Evolutionary conservation across 2,329 filamentous ascomycete species (phyloP).

Genomic region (Pseudofabraea citricarpa): DNA sequence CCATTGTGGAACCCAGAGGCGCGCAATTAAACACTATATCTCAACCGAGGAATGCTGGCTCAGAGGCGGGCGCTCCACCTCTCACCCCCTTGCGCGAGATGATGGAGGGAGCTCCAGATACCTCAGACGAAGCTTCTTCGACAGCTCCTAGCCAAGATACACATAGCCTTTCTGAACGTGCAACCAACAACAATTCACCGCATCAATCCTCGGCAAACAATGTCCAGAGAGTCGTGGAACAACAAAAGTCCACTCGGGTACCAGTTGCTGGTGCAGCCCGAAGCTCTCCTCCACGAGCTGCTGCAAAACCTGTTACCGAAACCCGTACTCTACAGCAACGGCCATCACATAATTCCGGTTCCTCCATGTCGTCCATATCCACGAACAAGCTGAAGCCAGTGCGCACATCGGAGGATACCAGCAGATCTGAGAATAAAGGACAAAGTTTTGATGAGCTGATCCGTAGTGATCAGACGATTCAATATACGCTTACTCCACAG

Average conservation of each 20-base stretch:
- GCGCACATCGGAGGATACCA: conserved; percentile 54
- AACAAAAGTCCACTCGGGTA: conserved; percentile 10
- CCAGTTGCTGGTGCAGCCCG: conserved; percentile 6
- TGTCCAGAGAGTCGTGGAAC: conserved; percentile 8
- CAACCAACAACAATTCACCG: conserved; percentile 3
- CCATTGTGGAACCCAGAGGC: conserved; percentile 1
- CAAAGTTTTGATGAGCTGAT: conserved; percentile 76
- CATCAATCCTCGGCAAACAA: conserved; percentile 11
- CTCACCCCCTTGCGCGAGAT: conserved; percentile 29
- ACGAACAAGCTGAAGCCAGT: conserved; percentile 46
- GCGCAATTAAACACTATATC: conserved; percentile 3
- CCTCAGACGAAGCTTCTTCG: conserved; percentile 25
- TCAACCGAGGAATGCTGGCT: conserved; percentile 5
- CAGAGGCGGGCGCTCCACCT: conserved; percentile 20
- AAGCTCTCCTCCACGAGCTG: conserved; percentile 7
- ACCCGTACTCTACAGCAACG: conserved; percentile 11
- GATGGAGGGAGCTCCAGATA: conserved; percentile 24
- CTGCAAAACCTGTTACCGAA: conserved; percentile 9
- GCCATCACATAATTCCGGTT: conserved; percentile 40
- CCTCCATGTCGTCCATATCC: conserved; percentile 39
- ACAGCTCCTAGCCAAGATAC: conserved; percentile 16
- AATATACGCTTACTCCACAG: conserved; percentile 76
- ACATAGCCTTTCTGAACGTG: conserved; percentile 10
- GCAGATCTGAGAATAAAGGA: conserved; percentile 51
- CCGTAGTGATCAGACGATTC: conserved; percentile 75